phyloP scores from a whole-genome alignment of 805 yeast species.

The Kodamaea fukazawae region DNA sequence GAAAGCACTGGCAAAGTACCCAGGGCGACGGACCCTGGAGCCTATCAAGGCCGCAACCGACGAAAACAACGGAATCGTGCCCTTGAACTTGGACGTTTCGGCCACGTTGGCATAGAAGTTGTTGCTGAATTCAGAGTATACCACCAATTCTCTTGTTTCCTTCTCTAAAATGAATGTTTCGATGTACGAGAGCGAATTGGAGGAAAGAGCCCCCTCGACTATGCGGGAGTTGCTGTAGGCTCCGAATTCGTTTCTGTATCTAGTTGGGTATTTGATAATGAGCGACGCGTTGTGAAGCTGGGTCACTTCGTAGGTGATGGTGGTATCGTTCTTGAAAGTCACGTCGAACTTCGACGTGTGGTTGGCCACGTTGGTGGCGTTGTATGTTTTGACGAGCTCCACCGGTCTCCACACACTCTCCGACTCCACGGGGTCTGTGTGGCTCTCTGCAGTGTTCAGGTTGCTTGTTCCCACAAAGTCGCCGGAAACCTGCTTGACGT shows the following conservation, averaged over 20 bases:
- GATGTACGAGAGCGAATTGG: not conserved
- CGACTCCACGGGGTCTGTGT: not conserved
- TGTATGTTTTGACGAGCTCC: not conserved
- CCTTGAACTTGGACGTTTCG: conserved; percentile 3
- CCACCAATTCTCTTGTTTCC: conserved; percentile 3
- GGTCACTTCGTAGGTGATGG: conserved; percentile 1
- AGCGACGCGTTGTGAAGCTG: conserved; percentile 3
- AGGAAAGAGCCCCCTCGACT: not conserved
- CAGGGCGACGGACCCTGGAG: not conserved
- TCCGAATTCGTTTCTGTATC: conserved; percentile 3
- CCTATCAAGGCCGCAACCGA: conserved; percentile 1
- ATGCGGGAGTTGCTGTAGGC: conserved; percentile 3
- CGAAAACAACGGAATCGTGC: not conserved
- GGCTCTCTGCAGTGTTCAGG: not conserved
- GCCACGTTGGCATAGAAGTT: conserved; percentile 1
- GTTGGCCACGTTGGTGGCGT: conserved; percentile 2
- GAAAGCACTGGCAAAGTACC: not conserved
- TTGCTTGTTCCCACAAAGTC: conserved; percentile 1
- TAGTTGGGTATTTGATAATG: not conserved
- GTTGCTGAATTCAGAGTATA: not conserved
- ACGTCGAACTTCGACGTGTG: conserved; percentile 1
- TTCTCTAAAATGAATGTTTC: conserved; percentile 4
- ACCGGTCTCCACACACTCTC: conserved; percentile 1
- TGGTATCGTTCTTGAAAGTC: not conserved
- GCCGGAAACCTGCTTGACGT: not conserved